These are phyloP conservation scores for Colletotrichum horii DNA, from an alignment of 2,329 filamentous ascomycete species.

Conservation along the genomic window DNA sequence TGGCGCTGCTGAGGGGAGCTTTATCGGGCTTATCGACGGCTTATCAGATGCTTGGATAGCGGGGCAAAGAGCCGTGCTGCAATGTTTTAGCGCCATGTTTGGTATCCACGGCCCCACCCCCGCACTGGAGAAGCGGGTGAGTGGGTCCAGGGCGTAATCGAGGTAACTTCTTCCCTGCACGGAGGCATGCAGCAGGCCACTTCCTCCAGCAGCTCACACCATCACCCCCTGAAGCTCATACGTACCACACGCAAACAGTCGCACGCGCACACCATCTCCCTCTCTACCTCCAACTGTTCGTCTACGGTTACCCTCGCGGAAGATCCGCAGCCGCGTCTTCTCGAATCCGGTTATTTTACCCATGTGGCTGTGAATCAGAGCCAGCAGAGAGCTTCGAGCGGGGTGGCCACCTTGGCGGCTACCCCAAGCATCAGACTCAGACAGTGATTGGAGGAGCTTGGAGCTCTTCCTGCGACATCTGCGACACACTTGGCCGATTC, in stretches of 20 bases:
- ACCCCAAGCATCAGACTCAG: neutral
- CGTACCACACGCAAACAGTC: neutral
- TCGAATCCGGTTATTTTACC: neutral
- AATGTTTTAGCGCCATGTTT: slow-evolving; percentile 13
- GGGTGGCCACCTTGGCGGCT: slow-evolving; percentile 8
- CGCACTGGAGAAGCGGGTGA: slow-evolving; percentile 12
- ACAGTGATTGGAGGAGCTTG: slow-evolving; percentile 19
- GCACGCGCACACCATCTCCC: neutral
- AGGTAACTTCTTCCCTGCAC: slow-evolving; percentile 13
- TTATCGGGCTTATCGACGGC: slow-evolving; percentile 6
- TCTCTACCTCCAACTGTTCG: neutral
- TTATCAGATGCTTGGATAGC: neutral
- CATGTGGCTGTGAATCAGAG: neutral
- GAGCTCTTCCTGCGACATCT: slow-evolving; percentile 16
- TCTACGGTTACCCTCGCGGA: neutral
- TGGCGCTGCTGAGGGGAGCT: neutral
- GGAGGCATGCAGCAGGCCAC: slow-evolving; percentile 13
- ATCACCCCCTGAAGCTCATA: neutral
- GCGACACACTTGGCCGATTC: slow-evolving; percentile 21
- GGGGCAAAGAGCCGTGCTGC: neutral
- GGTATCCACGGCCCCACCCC: slow-evolving; percentile 9
- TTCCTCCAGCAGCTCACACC: slow-evolving; percentile 14
- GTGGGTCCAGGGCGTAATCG: neutral
- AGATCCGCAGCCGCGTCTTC: neutral
- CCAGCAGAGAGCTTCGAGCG: neutral